phyloP scores from a whole-genome alignment of 352 stramenopile species.

The Poterioochromonas sp. region DNA sequence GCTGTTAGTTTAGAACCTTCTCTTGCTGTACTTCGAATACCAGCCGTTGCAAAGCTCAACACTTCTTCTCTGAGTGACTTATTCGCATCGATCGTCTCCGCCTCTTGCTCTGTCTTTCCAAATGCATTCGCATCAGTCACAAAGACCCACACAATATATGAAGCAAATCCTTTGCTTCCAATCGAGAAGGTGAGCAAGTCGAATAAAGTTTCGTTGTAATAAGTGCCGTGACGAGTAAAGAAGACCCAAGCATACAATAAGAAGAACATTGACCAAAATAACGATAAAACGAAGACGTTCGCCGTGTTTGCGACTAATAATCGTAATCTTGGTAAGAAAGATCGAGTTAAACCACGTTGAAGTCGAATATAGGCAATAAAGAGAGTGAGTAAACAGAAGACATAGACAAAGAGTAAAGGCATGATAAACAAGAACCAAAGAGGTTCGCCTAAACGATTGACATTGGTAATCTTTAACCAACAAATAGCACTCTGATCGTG shows the following conservation, averaged over 20 bases:
- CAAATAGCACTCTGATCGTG: not conserved
- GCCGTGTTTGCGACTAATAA: not conserved
- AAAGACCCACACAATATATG: not conserved
- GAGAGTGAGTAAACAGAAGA: slow-evolving; percentile 12
- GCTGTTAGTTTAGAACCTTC: not conserved
- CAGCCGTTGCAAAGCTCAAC: slow-evolving; percentile 61
- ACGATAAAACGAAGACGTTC: not conserved
- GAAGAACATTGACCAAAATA: not conserved
- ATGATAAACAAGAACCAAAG: slow-evolving; percentile 16
- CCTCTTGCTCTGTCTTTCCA: slow-evolving; percentile 54
- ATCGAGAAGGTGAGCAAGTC: slow-evolving; percentile 25
- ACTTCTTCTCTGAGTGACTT: slow-evolving; percentile 60
- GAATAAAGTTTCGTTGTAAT: not conserved
- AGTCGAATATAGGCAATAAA: not conserved
- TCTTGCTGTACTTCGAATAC: slow-evolving; percentile 24
- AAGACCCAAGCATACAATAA: not conserved
- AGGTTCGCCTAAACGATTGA: too few species aligned
- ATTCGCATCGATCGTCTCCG: slow-evolving; percentile 65
- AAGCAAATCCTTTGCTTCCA: slow-evolving; percentile 7
- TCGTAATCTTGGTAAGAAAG: not conserved
- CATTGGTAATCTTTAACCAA: slow-evolving; percentile 5
- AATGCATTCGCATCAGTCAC: not conserved
- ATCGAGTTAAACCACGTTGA: not conserved
- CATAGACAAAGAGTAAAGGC: slow-evolving; percentile 26
- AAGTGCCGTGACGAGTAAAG: not conserved